Percentiles rank a stretch among this genome's conserved stretches.
These are phyloP conservation scores for Chrysopogon serrulatus DNA, from an alignment of 176 grass and related monocot genomes.

Conservation along the genomic window DNA sequence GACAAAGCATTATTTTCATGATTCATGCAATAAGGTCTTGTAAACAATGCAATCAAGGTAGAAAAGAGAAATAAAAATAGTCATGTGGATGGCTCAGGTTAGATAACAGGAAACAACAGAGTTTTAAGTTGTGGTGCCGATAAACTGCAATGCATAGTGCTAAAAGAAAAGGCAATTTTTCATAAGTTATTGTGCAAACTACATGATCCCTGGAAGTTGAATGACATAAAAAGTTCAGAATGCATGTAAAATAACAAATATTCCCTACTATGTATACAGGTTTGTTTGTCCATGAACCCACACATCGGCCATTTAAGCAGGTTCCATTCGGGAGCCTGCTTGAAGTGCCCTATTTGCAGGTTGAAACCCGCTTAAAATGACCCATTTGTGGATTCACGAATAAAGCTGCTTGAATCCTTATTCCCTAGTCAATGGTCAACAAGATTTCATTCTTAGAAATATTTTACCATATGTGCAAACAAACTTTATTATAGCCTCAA, in stretches of 20 bases:
- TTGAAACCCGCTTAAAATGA: background rate
- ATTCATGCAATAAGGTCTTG: background rate
- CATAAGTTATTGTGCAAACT: constrained; percentile 16
- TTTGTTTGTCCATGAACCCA: background rate
- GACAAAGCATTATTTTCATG: background rate
- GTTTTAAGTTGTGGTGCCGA: background rate
- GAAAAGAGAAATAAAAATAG: background rate
- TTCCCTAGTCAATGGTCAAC: background rate
- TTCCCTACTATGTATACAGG: background rate
- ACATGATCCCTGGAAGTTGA: background rate
- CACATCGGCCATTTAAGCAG: background rate
- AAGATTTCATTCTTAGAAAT: background rate
- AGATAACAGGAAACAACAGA: background rate
- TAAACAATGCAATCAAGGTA: background rate
- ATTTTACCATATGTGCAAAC: constrained; percentile 19
- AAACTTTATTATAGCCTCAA: background rate
- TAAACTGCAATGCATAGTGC: background rate
- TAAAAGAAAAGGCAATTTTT: background rate
- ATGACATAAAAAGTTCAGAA: background rate
- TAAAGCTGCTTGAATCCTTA: background rate
- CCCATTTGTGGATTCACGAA: background rate
- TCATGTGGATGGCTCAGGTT: background rate
- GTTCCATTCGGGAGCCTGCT: background rate
- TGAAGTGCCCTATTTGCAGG: background rate
- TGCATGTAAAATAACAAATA: constrained; percentile 1